A percentile compares a stretch with the other conserved stretches of the same genome.
These are phyloP conservation scores for Fonsecaea nubica DNA, from an alignment of 2,329 filamentous ascomycete species.

Conservation along the genomic window DNA sequence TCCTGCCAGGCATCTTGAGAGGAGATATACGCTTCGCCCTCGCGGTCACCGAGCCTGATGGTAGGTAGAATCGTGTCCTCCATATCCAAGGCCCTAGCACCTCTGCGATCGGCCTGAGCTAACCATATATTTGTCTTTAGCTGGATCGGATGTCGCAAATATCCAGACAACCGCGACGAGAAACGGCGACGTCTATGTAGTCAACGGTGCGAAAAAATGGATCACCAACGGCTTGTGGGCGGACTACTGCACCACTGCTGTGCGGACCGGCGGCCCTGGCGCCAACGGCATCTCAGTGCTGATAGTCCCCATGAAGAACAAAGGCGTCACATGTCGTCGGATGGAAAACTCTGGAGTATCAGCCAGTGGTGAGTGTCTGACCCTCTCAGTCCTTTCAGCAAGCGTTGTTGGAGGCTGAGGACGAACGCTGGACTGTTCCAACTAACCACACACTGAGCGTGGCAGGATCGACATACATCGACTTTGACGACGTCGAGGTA, in stretches of 20 bases:
- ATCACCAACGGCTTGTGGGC: conserved; percentile 98
- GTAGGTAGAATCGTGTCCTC: conserved; percentile 12
- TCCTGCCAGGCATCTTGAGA: conserved; percentile 63
- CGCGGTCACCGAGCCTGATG: conserved; percentile 60
- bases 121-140: too few species aligned
- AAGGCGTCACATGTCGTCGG: conserved; percentile 93
- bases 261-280: conserved; percentile 69
- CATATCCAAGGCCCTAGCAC: too few species aligned
- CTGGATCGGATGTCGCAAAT: conserved; percentile 69
- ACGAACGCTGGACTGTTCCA: too few species aligned
- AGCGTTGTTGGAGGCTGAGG: too few species aligned
- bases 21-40: conserved; percentile 65
- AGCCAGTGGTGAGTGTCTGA: conserved; percentile 77
- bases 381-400: not conserved
- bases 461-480: conserved; percentile 23
- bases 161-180: conserved; percentile 65
- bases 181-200: conserved; percentile 54
- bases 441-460: not conserved
- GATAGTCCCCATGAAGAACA: conserved; percentile 84
- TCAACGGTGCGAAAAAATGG: conserved; percentile 98
- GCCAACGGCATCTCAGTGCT: conserved; percentile 90
- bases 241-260: conserved; percentile 94
- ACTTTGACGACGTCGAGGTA: conserved; percentile 89
- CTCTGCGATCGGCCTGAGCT: too few species aligned
- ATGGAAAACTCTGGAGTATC: conserved; percentile 99